Base-by-base conservation (phyloP, 2,329 filamentous ascomycete species). In the Cytospora piceae region DNA sequence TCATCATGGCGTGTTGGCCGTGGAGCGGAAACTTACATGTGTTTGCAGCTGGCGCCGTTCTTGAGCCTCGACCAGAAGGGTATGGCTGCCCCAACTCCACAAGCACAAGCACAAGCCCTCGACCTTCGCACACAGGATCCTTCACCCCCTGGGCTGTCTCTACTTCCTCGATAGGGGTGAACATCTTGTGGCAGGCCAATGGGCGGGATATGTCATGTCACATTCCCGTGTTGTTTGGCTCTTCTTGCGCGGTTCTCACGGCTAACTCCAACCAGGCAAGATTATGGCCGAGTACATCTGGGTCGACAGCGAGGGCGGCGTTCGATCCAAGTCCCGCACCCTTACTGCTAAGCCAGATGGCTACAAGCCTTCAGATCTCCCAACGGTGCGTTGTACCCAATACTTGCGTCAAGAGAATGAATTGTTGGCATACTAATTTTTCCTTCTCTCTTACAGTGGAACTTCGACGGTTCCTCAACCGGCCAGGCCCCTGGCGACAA, bases 291-390 rank as follows among this genome's bases (percentile, higher is more conserved):
- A 97, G 83, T 97, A 97, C 82, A 89, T 97, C 85, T 97, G 94
- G 94, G 90, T 97, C 78, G 94, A 97, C 77, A 85, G 91, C 71
- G 80, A 82, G 71, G 93, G 94, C 78, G 90, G 90, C 75, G 86
- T 92, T 73, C 93, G 95, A 75, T 97, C 93, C 78, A 99, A 98
- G 85, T 94, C 91, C 20, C 70, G 85, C 83, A 86, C 84, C 61
- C 79, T 86, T 39, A 77, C 79, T 54, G 78, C 80, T 72, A 75
- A 84, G 74, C 77, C 79, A 3, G 72, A 70, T 51, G 68, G 68
- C 46, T 83, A 83, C 78, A 80, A 77, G 68, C 78, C 82, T 31
- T 78, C 82, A 62, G 81, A 85, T 61, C 82, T 86, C 58, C 82
- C 84, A 63, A 80, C 70, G 58, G 63, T 64, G 61, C 53, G 66